Base-by-base conservation (phyloP, 2,329 filamentous ascomycete species). In the Claviceps sorghi region DNA sequence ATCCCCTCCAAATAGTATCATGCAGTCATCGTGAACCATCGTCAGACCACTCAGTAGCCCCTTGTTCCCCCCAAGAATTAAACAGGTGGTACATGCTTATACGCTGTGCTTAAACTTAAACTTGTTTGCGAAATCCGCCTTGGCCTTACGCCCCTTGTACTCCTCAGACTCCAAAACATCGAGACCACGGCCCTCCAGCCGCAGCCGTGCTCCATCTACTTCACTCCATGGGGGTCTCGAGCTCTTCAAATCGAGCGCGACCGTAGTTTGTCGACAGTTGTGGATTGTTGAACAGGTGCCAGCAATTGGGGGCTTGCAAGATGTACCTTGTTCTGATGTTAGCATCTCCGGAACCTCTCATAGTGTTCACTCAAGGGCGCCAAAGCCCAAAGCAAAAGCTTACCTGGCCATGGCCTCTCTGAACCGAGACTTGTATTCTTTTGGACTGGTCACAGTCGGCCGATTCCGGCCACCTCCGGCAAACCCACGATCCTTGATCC, bases 401-500 rank as follows among this genome's bases (percentile, higher is more conserved):
- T 83, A 89, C 77, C 89, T 82, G 61, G 89, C 88, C 93, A 98
- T 98, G 13, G 90, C 90, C 69, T 96, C 91, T 58, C 93, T 74
- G 72, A 98, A 98, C 6, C 93, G 82, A 59, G 86, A 90, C 68
- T 96, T 94, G 67, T 98, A 98, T 69, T 98, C 93, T 70, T 93
- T 95, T 2, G 93, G 94, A 67, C 87, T 94, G 11, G 93, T 98
- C 49, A 98, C 93, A 0, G 93, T 98, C 9, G 94, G 94, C 56
- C 88, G 79, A 61, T 94, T 87, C 53, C 86, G 81, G 32, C 83
- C 83, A 53, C 83, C 82, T 6, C 83, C 82, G 0, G 80, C 85
- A 61, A 90, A 88, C 0, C 87, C 93, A 41, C 91, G 85, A 64
- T 97, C 90, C 69, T 98, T 98, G 77, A 98, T 96, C 93, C 93